Evolutionary conservation across 208 protist species (phyloP).

Genomic region (Herpetomonas tarakana): DNA sequence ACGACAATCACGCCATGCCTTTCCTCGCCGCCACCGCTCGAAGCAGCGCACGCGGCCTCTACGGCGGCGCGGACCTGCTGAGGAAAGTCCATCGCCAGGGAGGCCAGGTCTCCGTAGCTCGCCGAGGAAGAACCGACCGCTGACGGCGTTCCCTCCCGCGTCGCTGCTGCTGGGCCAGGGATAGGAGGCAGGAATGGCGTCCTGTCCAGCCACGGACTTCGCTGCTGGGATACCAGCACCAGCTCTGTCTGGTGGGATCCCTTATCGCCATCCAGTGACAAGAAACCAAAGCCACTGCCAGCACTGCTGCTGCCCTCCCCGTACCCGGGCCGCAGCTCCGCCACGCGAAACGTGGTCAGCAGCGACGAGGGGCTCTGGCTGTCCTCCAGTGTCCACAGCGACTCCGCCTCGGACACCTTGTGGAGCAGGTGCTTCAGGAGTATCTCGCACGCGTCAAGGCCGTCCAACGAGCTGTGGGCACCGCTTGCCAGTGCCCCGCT

Average conservation of each 20-base stretch:
- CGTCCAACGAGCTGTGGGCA: conserved; percentile 15
- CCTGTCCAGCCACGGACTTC: conserved; percentile 13
- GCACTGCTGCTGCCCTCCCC: conserved; percentile 8
- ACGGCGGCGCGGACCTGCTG: too few species aligned
- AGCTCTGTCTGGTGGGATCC: conserved; percentile 16
- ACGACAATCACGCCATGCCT: conserved; percentile 40
- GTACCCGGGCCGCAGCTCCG: conserved; percentile 11
- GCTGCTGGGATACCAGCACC: conserved; percentile 30
- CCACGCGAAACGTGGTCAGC: conserved; percentile 46
- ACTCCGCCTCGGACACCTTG: conserved; percentile 17
- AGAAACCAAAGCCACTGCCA: conserved; percentile 1
- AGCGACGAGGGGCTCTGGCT: conserved; percentile 9
- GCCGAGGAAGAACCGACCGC: too few species aligned
- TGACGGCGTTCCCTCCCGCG: too few species aligned
- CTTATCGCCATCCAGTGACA: neutral
- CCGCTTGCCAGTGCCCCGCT: conserved; percentile 11
- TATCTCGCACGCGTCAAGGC: conserved; percentile 31
- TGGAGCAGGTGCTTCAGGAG: conserved; percentile 17
- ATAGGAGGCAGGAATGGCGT: conserved; percentile 54
- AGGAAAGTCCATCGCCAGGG: too few species aligned
- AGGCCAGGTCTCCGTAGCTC: too few species aligned
- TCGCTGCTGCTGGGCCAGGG: too few species aligned
- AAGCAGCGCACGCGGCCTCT: too few species aligned
- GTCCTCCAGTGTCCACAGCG: neutral
- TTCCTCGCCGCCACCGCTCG: too few species aligned